Percentiles rank a stretch among this genome's conserved stretches.
Evolutionary conservation across 192 early-diverging fungal species (phyloP).

Genomic region (Entomortierella parvispora): DNA sequence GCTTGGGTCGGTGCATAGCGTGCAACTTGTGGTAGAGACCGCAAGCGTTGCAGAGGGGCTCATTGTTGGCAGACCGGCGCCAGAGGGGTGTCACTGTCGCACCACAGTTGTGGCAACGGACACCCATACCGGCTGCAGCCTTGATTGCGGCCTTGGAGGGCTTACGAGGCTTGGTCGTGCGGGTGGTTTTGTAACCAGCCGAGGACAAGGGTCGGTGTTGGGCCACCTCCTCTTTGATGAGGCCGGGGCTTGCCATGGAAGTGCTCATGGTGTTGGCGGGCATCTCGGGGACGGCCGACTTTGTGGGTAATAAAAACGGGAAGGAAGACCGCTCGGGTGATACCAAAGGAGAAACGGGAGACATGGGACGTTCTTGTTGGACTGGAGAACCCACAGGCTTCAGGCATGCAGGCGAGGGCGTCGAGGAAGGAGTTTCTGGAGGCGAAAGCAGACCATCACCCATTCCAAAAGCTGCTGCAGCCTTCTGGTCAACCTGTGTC

Average conservation of each 20-base stretch:
- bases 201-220: background rate
- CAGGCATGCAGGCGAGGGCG: conserved; percentile 30
- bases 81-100: conserved; percentile 93
- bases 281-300: conserved; percentile 6
- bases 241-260: background rate
- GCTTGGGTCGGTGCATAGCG: conserved; percentile 47
- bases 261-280: conserved; percentile 22
- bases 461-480: background rate
- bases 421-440: conserved; percentile 35
- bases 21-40: conserved; percentile 77
- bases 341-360: no score
- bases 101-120: conserved; percentile 74
- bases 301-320: no score
- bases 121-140: conserved; percentile 47
- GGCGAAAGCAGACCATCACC: conserved; percentile 29
- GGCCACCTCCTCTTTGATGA: background rate
- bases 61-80: conserved; percentile 88
- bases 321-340: no score
- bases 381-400: conserved; percentile 28
- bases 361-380: background rate
- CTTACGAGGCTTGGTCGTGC: conserved; percentile 31
- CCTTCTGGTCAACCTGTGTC: background rate
- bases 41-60: conserved; percentile 96
- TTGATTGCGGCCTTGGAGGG: conserved; percentile 52
- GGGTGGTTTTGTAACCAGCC: conserved; percentile 3